Evolutionary conservation across 1,284 basidiomycete genomes (phyloP).

Genomic region (Austropuccinia psidii): DNA sequence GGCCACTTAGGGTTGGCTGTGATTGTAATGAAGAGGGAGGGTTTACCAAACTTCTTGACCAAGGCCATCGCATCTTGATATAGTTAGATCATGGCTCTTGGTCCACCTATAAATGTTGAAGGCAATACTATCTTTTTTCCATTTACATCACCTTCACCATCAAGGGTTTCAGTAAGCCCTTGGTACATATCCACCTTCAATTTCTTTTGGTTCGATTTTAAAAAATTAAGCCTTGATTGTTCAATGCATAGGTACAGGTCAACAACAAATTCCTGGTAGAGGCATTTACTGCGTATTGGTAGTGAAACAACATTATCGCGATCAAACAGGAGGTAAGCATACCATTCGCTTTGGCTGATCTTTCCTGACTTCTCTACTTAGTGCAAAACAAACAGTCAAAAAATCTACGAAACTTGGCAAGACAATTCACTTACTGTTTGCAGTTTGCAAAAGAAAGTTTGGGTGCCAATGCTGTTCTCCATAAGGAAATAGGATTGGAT

Average conservation of each 20-base stretch:
- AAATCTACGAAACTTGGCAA: not conserved
- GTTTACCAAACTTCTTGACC: conserved; percentile 45
- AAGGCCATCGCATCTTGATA: conserved; percentile 53
- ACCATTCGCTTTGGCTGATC: not conserved
- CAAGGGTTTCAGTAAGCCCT: not conserved
- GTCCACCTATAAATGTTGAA: conserved; percentile 50
- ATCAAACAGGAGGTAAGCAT: not conserved
- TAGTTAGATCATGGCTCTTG: conserved; percentile 50
- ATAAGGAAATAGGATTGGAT: conserved; percentile 4
- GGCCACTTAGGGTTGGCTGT: conserved; percentile 53
- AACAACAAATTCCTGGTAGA: conserved; percentile 51
- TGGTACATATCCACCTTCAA: conserved; percentile 47
- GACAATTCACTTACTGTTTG: not conserved
- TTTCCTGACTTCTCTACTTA: not conserved
- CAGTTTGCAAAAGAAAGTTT: not conserved
- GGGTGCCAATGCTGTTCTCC: not conserved
- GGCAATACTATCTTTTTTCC: conserved; percentile 49
- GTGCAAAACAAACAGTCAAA: not conserved
- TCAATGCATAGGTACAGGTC: conserved; percentile 47
- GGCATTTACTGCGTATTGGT: conserved; percentile 24
- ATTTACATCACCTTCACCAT: conserved; percentile 43
- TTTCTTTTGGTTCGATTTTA: conserved; percentile 48
- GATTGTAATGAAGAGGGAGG: conserved; percentile 53
- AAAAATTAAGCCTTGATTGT: conserved; percentile 42
- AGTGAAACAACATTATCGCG: not conserved